Base-by-base conservation (phyloP, 805 yeast genomes). In the Yarrowia sp. region DNA sequence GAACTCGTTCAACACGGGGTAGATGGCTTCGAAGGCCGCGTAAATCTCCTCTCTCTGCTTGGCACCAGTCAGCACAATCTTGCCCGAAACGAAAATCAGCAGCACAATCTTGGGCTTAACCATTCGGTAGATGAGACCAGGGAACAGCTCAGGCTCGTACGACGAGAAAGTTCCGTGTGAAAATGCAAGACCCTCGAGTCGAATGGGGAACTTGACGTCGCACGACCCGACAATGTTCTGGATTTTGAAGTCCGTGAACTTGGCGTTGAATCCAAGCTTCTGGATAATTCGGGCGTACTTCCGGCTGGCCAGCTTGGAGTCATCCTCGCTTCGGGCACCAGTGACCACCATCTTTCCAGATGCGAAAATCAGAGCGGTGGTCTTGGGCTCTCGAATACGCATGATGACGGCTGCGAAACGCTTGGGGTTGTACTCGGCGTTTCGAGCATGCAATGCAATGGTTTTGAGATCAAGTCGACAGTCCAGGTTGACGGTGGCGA, bases 291-390 rank as follows among this genome's bases (percentile, higher is more conserved):
- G 88, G 1, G 99, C 99, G 75, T 95, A 95, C 79, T 95, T 95
- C 81, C 99, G 87, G 22, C 97, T 92, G 1, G 99, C 99, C 72
- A 95, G 84, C 79, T 95, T 95, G n/a, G 98, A 92, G 78, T 95
- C 98, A 77, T 95, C 98, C 79, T 95, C 99, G 45, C 97, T 90
- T 79, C 95, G 95, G 32, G 99, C 99, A 86, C 99, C 99, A 40
- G 98, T 95, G 15, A 95, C 99, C 73, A 95, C 99, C 99, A 95
- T 95, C 80, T 95, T 95, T 76, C 99, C 99, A 1, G 98, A 92
- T 1, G 99, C 99, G 79, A 95, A 95, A 73, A 95, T 95, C 73
- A 95, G 84, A 0, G 99, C 98, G 1, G 99, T 95, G 0, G 99
- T 95, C 79, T 95, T 95, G 16, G 99, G 99, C 79, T 95, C 99